Evolutionary conservation across 2,329 filamentous ascomycete genomes (phyloP).

Genomic region (Fusarium succisae): DNA sequence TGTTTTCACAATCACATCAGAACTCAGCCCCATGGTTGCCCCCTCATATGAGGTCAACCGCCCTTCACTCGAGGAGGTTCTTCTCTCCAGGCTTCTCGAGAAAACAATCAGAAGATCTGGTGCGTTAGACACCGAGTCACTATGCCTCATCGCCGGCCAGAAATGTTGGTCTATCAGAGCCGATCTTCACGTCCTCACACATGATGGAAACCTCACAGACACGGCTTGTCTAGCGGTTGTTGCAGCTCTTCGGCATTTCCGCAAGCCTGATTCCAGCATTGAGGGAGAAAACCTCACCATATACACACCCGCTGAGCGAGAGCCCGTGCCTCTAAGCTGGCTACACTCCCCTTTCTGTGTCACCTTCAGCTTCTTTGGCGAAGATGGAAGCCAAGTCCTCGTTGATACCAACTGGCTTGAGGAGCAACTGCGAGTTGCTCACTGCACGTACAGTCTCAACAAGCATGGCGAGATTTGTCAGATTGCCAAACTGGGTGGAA

Average conservation of each 20-base stretch:
- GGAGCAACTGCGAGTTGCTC: constrained; percentile 78
- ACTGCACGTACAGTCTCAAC: constrained; percentile 86
- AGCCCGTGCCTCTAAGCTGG: constrained; percentile 89
- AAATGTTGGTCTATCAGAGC: constrained; percentile 93
- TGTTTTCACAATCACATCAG: constrained; percentile 90
- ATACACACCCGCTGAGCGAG: constrained; percentile 84
- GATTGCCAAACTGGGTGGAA: constrained; percentile 88
- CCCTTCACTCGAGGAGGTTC: constrained; percentile 83
- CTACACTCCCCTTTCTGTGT: constrained; percentile 92
- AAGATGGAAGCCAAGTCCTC: constrained; percentile 72
- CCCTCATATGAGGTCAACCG: constrained; percentile 89
- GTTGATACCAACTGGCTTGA: constrained; percentile 79
- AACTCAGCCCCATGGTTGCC: constrained; percentile 91
- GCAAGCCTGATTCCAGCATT: constrained; percentile 87
- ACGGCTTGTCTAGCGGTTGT: constrained; percentile 87
- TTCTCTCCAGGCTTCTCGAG: constrained; percentile 89
- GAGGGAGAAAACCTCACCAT: constrained; percentile 86
- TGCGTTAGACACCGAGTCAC: constrained; percentile 92
- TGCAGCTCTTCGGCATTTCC: constrained; percentile 89
- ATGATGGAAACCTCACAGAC: constrained; percentile 91
- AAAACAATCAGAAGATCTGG: constrained; percentile 93
- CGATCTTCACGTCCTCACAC: constrained; percentile 89
- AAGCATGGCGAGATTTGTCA: constrained; percentile 90
- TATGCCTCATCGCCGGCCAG: constrained; percentile 89
- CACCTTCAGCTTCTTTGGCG: constrained; percentile 85